phyloP scores from a whole-genome alignment of 441 rosid species.

The Populus hybrid region DNA sequence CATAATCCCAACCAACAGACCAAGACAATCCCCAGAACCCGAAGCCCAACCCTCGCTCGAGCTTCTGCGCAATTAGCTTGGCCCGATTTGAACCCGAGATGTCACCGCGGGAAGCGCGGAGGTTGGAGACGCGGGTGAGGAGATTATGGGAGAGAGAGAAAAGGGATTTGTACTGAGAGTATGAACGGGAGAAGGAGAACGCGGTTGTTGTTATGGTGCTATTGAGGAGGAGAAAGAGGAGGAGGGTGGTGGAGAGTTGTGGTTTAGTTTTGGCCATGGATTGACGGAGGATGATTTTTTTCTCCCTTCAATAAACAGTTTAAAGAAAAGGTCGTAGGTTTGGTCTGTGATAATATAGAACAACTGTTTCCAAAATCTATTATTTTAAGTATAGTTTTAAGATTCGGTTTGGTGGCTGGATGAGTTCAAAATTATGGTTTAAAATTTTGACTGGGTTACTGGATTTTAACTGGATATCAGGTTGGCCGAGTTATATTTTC shows the following conservation, averaged over 20 bases:
- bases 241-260: neutral
- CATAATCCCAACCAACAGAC: slow-evolving; percentile 69
- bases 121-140: slow-evolving; percentile 59
- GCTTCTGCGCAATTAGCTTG: slow-evolving; percentile 42
- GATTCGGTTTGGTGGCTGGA: no score
- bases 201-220: slow-evolving; percentile 23
- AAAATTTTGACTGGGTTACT: no score
- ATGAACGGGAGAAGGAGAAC: slow-evolving; percentile 25
- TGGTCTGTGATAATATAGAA: no score
- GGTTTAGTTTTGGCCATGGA: neutral
- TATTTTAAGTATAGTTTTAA: no score
- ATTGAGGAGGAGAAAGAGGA: slow-evolving; percentile 15
- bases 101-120: slow-evolving; percentile 75
- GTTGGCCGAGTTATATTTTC: no score
- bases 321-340: no score
- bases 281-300: neutral
- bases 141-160: slow-evolving; percentile 64
- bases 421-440: no score
- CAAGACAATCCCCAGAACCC: slow-evolving; percentile 41
- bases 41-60: slow-evolving; percentile 44
- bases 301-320: no score
- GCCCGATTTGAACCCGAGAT: slow-evolving; percentile 50
- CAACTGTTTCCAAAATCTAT: no score
- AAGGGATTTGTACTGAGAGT: slow-evolving; percentile 37
- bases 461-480: no score